Evolutionary conservation across 805 yeast species (phyloP).

Genomic region (Candida awuae): DNA sequence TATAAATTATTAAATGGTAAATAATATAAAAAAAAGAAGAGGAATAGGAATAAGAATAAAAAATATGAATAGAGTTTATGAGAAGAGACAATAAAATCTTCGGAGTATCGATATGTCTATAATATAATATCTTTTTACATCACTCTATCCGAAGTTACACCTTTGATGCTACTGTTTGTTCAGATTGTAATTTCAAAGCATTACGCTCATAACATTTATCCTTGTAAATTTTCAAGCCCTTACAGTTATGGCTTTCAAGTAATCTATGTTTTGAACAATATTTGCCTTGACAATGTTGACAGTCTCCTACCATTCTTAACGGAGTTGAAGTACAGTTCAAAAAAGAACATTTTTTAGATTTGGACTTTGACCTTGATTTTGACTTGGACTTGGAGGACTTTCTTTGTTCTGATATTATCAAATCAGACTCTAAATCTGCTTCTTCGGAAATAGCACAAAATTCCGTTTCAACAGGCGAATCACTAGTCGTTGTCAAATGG

Average conservation of each 20-base stretch:
- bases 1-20: not conserved
- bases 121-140: no score
- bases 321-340: conserved; percentile 57
- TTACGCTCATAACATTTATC: conserved; percentile 77
- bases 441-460: conserved; percentile 17
- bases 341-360: conserved; percentile 44
- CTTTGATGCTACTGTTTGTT: conserved; percentile 73
- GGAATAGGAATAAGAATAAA: not conserved
- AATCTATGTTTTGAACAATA: conserved; percentile 83
- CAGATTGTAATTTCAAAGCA: conserved; percentile 74
- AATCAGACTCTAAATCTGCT: conserved; percentile 11
- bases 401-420: not conserved
- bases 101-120: no score
- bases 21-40: not conserved
- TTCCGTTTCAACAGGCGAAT: conserved; percentile 1
- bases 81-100: no score
- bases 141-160: conserved; percentile 41
- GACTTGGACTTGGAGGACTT: conserved; percentile 9
- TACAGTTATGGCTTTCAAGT: conserved; percentile 76
- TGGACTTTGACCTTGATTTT: conserved; percentile 29
- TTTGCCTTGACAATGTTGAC: conserved; percentile 75
- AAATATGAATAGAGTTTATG: not conserved
- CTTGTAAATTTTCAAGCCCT: conserved; percentile 71
- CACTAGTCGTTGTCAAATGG: conserved; percentile 23
- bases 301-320: conserved; percentile 66